Evolutionary conservation across 2,329 filamentous ascomycete genomes (phyloP).

Genomic region (Cladosporium phlei): DNA sequence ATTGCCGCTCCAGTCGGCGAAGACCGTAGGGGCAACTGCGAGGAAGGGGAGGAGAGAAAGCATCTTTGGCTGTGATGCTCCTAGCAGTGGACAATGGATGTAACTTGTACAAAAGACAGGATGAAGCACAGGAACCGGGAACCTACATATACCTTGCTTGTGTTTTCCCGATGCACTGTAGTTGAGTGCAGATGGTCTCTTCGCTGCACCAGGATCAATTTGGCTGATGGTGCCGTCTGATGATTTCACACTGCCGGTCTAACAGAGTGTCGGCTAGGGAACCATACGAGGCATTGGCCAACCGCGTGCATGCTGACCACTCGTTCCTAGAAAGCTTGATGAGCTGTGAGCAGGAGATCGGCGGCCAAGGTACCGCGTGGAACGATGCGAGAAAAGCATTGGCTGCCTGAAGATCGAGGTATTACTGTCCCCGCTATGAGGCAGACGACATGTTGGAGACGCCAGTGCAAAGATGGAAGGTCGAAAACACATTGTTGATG

Average conservation of each 20-base stretch:
- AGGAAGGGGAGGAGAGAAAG: slow-evolving; percentile 5
- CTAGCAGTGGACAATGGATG: too few species aligned
- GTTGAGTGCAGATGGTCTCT: too few species aligned
- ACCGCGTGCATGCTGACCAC: slow-evolving; percentile 10
- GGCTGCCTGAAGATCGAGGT: background rate
- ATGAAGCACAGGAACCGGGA: background rate
- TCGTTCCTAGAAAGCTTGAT: slow-evolving; percentile 5
- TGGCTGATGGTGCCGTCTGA: too few species aligned
- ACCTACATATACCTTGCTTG: slow-evolving; percentile 13
- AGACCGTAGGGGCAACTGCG: slow-evolving; percentile 4
- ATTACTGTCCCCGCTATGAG: background rate
- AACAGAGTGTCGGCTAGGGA: background rate
- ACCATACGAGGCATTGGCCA: background rate
- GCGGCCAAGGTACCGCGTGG: background rate
- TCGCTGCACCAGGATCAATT: too few species aligned
- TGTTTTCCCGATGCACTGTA: background rate
- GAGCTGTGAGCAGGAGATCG: slow-evolving; percentile 9
- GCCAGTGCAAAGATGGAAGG: slow-evolving; percentile 9
- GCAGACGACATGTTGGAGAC: background rate
- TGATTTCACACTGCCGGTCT: background rate
- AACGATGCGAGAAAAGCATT: background rate
- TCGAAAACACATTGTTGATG: too few species aligned
- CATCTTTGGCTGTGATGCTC: background rate
- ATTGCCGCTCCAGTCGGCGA: slow-evolving; percentile 38
- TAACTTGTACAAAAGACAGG: too few species aligned